A percentile compares a stretch with the other conserved stretches of the same genome.
These are phyloP conservation scores for Diaporthe citri DNA, from an alignment of 2,329 filamentous ascomycete species.

Conservation along the genomic window DNA sequence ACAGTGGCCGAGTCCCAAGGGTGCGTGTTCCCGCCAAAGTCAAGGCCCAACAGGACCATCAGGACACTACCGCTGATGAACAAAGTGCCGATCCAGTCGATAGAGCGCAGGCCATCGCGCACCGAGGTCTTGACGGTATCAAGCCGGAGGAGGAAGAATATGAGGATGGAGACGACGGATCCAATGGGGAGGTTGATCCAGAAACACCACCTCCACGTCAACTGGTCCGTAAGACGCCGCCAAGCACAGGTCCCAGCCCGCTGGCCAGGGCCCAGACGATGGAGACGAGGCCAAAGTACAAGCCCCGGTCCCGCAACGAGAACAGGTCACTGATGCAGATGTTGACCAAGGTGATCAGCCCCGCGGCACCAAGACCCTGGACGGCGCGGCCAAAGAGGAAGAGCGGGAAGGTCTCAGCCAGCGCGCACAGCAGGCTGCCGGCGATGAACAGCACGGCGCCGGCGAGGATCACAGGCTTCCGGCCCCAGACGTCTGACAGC, in stretches of 20 bases:
- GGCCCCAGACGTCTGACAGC: conserved; percentile 57
- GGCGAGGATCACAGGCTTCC: conserved; percentile 53
- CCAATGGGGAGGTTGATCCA: conserved; percentile 45
- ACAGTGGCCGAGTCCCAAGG: conserved; percentile 72
- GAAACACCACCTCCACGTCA: conserved; percentile 46
- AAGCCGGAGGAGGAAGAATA: conserved; percentile 55
- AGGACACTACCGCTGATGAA: conserved; percentile 71
- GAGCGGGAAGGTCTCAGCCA: conserved; percentile 51
- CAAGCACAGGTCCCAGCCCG: conserved; percentile 43
- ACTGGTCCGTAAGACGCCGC: conserved; percentile 43
- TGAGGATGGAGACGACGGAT: conserved; percentile 37
- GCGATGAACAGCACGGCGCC: conserved; percentile 52
- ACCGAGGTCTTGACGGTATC: conserved; percentile 73
- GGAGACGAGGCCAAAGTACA: conserved; percentile 50
- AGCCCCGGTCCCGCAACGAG: conserved; percentile 47
- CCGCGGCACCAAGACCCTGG: conserved; percentile 53
- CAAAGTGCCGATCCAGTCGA: conserved; percentile 71
- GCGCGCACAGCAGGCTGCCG: conserved; percentile 52
- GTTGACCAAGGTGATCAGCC: conserved; percentile 51
- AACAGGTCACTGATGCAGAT: conserved; percentile 52
- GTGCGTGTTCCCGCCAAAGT: conserved; percentile 72
- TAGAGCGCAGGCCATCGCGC: conserved; percentile 68
- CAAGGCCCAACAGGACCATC: conserved; percentile 75
- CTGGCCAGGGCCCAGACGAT: conserved; percentile 62
- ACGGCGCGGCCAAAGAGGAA: conserved; percentile 51